A percentile compares a stretch with the other conserved stretches of the same genome.
phyloP scores from a whole-genome alignment of 1,284 basidiomycete species.

The Erythrobasidium hasegawianum region DNA sequence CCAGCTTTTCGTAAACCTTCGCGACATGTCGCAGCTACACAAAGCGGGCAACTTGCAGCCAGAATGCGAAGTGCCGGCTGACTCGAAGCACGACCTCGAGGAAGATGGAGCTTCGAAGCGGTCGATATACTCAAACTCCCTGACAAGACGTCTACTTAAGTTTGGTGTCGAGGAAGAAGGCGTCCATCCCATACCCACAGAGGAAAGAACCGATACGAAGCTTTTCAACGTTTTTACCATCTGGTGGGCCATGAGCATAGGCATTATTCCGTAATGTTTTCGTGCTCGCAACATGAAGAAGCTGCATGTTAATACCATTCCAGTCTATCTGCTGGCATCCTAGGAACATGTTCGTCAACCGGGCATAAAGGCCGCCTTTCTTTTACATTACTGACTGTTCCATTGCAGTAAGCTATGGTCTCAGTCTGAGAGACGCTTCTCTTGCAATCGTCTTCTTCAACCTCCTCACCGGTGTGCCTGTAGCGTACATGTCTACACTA shows the following conservation, averaged over 20 bases:
- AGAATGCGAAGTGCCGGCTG: not conserved
- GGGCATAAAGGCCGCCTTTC: not conserved
- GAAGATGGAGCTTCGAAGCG: slow-evolving; percentile 8
- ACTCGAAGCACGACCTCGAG: not conserved
- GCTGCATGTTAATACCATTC: not conserved
- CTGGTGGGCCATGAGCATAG: slow-evolving; percentile 25
- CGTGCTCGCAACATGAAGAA: not conserved
- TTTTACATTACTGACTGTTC: not conserved
- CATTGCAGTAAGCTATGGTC: slow-evolving; percentile 22
- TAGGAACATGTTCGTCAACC: slow-evolving; percentile 25
- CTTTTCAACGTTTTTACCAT: slow-evolving; percentile 19
- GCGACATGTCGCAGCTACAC: slow-evolving; percentile 2
- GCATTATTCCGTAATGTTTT: slow-evolving; percentile 9
- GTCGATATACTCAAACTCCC: slow-evolving; percentile 10
- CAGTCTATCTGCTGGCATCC: slow-evolving; percentile 24
- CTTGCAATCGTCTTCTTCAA: slow-evolving; percentile 75
- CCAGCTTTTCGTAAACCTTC: no score
- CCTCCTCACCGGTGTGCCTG: slow-evolving; percentile 56
- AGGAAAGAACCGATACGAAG: slow-evolving; percentile 21
- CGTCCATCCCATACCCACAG: slow-evolving; percentile 26
- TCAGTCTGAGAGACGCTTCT: slow-evolving; percentile 59
- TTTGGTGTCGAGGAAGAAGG: slow-evolving; percentile 27
- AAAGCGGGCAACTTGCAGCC: not conserved
- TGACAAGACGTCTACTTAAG: slow-evolving; percentile 20
- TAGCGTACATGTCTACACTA: slow-evolving; percentile 68